Evolutionary conservation across 2,329 filamentous ascomycete species (phyloP).

Genomic region (Claviceps maximensis): DNA sequence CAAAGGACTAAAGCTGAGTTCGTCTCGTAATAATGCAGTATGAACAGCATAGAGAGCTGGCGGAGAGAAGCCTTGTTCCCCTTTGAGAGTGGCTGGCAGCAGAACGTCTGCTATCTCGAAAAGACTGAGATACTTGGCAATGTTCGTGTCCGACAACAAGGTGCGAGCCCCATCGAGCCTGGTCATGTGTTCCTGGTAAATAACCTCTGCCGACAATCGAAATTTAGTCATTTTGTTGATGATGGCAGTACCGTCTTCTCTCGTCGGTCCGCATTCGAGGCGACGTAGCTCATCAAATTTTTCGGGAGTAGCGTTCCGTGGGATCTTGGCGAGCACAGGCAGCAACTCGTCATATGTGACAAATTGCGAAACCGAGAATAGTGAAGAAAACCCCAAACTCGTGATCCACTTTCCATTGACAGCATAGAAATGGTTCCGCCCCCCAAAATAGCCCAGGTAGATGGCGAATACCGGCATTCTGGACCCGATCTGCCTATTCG

Average conservation of each 20-base stretch:
- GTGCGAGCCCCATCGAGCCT: conserved; percentile 33
- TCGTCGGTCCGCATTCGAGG: conserved; percentile 28
- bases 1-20: conserved; percentile 44
- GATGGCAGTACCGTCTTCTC: conserved; percentile 28
- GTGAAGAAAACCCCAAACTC: conserved; percentile 26
- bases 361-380: conserved; percentile 39
- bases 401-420: conserved; percentile 36
- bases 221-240: conserved; percentile 37
- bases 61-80: conserved; percentile 26
- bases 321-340: conserved; percentile 21
- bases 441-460: conserved; percentile 37
- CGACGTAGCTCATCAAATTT: conserved; percentile 19
- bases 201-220: conserved; percentile 23
- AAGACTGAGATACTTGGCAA: conserved; percentile 34
- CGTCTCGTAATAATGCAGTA: conserved; percentile 45
- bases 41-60: conserved; percentile 57
- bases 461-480: conserved; percentile 36
- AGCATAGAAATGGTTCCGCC: conserved; percentile 41
- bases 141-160: conserved; percentile 23
- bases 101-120: conserved; percentile 35
- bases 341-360: conserved; percentile 26
- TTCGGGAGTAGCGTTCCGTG: conserved; percentile 15
- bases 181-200: conserved; percentile 35
- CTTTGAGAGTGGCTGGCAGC: conserved; percentile 23
- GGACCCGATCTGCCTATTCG: conserved; percentile 19